Evolutionary conservation across 805 yeast species (phyloP).

Genomic region (Candida michaelii): DNA sequence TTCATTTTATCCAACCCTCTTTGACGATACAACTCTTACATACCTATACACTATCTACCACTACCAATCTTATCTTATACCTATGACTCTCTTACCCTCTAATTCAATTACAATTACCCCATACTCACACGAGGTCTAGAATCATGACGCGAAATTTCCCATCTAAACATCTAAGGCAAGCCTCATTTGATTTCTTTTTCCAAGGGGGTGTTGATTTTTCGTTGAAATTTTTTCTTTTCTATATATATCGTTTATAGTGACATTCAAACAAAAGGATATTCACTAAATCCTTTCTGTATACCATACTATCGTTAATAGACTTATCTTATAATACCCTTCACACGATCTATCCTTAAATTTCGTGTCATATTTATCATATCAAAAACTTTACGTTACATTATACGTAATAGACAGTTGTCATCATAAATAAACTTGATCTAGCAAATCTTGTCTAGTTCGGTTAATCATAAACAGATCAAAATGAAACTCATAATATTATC

Average conservation of each 20-base stretch:
- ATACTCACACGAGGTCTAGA: constrained; percentile 1
- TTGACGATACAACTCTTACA: too few species aligned
- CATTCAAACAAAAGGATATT: background rate
- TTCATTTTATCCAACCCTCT: too few species aligned
- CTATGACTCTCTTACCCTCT: too few species aligned
- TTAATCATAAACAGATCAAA: too few species aligned
- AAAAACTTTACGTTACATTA: too few species aligned
- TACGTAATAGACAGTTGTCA: too few species aligned
- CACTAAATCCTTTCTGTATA: background rate
- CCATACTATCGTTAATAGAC: background rate
- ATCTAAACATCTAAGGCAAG: background rate
- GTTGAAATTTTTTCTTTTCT: constrained; percentile 5
- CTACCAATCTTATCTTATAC: too few species aligned
- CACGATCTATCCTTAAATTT: background rate
- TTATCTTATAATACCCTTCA: background rate
- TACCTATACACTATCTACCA: too few species aligned
- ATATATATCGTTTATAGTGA: background rate
- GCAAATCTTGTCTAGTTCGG: too few species aligned
- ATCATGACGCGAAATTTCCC: constrained; percentile 6
- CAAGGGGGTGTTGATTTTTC: constrained; percentile 8
- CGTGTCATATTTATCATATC: too few species aligned
- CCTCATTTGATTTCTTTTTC: constrained; percentile 5
- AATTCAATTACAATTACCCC: too few species aligned
- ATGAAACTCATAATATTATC: constrained; percentile 6
- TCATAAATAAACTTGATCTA: too few species aligned